Base-by-base conservation (phyloP, 345 rosid species). In the Salix dunnii region DNA sequence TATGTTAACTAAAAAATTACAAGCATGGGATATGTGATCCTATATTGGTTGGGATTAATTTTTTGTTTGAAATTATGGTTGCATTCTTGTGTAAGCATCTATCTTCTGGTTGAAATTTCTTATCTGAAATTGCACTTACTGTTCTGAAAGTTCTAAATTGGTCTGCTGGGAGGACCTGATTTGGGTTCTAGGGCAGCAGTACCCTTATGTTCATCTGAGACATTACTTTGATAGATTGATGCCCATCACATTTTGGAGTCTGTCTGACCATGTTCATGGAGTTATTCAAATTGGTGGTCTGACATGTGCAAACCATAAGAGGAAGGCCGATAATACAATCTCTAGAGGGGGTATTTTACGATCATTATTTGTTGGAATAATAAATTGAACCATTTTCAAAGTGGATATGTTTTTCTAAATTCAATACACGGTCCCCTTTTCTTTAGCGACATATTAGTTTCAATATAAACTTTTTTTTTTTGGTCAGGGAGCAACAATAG, bases 401-500 rank as follows among this genome's bases (percentile, higher is more conserved):
- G 20, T 16, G 33, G 13, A 17, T 11, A 46, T n/a, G 28, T 1
- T 5, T 30, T 64, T 64, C n/a, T 27, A 23, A 27, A 40, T 38
- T 40, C 43, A 40, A 36, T 18, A 20, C 6, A 38, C 10, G 18
- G 66, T 31, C 40, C 31, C 28, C 33, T 68, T 68, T 68, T 40
- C 25, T 23, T 68, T 10, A 8, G 46, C 7, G 1, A 13, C 53
- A 23, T 33, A 63, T 1, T 20, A 63, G 65, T 49, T 71, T 70
- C 48, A 20, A 63, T 35, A 27, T 68, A 25, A 43, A 25, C 38
- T 42, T 40, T 40, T 74, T n/a, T 78, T 48, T 43, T 60, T 55
- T 17, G 48, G 40, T 40, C 91, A 93, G 99, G 98, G 98, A 84
- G 98, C 98, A 67, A 93, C 94, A 1, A 96, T 96, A 65, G 97